Evolutionary conservation across 805 yeast genomes (phyloP), one percentile per base, ranked within the genome.

Genomic region (Sugiyamaella chiloensis): DNA sequence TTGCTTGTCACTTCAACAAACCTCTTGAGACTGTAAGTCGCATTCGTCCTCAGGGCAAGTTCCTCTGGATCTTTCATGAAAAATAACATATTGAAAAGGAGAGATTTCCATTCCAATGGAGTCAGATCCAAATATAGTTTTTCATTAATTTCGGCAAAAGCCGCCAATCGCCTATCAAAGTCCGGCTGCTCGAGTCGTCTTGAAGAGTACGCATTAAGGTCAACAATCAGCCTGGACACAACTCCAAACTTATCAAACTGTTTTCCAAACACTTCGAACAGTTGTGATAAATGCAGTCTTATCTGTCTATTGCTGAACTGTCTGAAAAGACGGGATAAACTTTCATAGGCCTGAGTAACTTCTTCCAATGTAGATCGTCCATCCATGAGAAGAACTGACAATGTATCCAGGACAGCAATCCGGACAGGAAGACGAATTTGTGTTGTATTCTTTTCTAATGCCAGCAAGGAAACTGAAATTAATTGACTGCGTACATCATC

Each of bases 11-110:
- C 42, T 14, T 24, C 42, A 40, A 86, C 66, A 60, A 82, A 87
- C 42, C 84, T 70, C 47, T 73, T 74, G 48, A 91, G 62, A 0
- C 80, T 67, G 54, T 76, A 81, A 0, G 86, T 66, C 1, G 96
- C 87, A 59, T 86, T 87, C 0, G 86, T 76, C 64, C 97, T 76
- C 49, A 91, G 69, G 0, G 96, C 83, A 42, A 85, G 70, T 64
- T 91, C 99, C 11, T 80, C 82, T 30, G 80, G 81, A 58, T 87
- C 95, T 48, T 80, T 80, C 48, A 93, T 76, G 61, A 78, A 86
- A 60, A 69, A 88, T 32, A 93, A 70, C 48, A 81, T 72, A 46
- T 81, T 78, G 61, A 83, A 76, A 17, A 93, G 48, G 2, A 93
- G 58, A 2, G 96, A 96, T 7, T 78, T 54, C 98, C 98, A 93